phyloP scores from a whole-genome alignment of 192 early-diverging fungal genomes.

The Coemansia sp. region DNA sequence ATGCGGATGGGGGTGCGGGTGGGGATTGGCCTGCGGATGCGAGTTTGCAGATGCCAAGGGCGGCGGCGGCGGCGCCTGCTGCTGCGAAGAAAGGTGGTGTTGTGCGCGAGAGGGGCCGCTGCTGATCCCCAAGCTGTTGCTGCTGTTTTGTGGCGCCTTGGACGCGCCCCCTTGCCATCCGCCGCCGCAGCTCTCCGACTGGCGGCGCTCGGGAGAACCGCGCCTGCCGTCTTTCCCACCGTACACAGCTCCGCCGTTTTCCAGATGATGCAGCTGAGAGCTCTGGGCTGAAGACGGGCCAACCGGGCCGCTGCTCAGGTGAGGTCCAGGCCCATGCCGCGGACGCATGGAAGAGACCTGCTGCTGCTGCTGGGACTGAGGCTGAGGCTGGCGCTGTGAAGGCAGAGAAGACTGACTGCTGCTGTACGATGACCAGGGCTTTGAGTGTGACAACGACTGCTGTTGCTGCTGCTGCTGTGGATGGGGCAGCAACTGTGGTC shows the following conservation, averaged over 20 bases:
- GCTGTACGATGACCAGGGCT: constrained; percentile 6
- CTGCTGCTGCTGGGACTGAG: constrained; percentile 2
- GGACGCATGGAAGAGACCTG: background rate
- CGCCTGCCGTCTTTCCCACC: background rate
- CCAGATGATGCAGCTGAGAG: background rate
- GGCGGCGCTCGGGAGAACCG: background rate
- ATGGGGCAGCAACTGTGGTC: background rate
- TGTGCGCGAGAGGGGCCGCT: background rate
- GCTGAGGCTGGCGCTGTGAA: background rate
- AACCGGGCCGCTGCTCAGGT: background rate
- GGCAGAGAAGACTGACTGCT: background rate
- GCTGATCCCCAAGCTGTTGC: constrained; percentile 4
- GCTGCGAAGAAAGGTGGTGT: constrained; percentile 14
- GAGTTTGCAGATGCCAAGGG: background rate
- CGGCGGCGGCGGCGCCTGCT: constrained; percentile 20
- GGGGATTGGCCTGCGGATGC: constrained; percentile 6
- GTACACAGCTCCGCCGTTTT: background rate
- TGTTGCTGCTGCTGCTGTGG: constrained; percentile 12
- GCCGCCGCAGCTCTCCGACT: background rate
- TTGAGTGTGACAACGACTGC: background rate
- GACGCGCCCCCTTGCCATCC: background rate
- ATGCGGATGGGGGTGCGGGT: constrained; percentile 2
- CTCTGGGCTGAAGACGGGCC: background rate
- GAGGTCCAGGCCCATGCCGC: background rate
- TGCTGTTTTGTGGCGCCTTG: background rate